Base-by-base conservation (phyloP, 306 rosid genomes). In the Clitoria ternatea region DNA sequence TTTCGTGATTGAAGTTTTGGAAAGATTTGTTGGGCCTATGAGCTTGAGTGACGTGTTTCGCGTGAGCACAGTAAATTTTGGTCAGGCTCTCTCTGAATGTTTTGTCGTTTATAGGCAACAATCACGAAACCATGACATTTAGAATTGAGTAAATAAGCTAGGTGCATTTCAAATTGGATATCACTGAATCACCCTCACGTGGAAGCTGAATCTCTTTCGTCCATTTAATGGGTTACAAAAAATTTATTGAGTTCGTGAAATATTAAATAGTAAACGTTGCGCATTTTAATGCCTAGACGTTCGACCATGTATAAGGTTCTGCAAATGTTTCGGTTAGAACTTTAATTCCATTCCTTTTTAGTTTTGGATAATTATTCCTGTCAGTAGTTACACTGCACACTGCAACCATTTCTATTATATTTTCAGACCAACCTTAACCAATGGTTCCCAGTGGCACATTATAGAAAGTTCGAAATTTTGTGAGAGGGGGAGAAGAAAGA, bases 1-100 rank as follows among this genome's bases (percentile, higher is more conserved):
- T n/a, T 61, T n/a, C n/a, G n/a, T n/a, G n/a, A n/a, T n/a, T n/a
- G n/a, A n/a, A n/a, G n/a, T n/a, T n/a, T n/a, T n/a, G n/a, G n/a
- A 54, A 54, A 54, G 61, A 54, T 54, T 54, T 4, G 61, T 27
- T 13, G 61, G 27, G 20, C 20, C 1, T 5, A 13, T 54, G 24
- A 54, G 61, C 12, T 54, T 54, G 1, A 0, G 43, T 32, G 80
- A 64, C 66, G 49, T 44, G 76, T 69, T 65, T 61, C 80, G 40
- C 83, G 80, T 82, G 83, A 77, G 56, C 53, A 69, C 47, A 77
- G 83, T 82, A 73, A 82, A 77, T 77, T 76, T 50, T 7, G 70
- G 4, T 17, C 73, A 33, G 79, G 1, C 20, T 49, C 6, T 40
- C 11, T 77, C 75, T 66, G 73, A 20, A 53, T 61, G 61, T 18